phyloP scores from a whole-genome alignment of 2,329 filamentous ascomycete genomes.

The Leptosphaerulina australis region DNA sequence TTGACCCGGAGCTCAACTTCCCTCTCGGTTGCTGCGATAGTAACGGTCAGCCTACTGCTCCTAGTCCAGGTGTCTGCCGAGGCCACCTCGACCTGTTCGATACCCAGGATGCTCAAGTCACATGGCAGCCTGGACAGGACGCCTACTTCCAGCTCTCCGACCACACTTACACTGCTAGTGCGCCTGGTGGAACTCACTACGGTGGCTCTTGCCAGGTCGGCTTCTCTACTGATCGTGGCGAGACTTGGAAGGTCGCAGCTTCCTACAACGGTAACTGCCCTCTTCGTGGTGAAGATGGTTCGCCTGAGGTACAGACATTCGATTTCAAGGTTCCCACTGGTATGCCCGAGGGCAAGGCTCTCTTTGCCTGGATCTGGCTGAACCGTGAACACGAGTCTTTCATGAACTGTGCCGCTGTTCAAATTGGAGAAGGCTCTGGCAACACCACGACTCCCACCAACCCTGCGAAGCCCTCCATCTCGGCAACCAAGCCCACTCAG shows the following conservation, averaged over 20 bases:
- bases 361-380: constrained; percentile 58
- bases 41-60: constrained; percentile 41
- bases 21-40: constrained; percentile 55
- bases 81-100: constrained; percentile 54
- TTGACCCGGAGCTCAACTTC: constrained; percentile 47
- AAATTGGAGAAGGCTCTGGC: constrained; percentile 43
- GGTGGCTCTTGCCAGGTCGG: constrained; percentile 57
- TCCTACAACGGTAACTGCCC: constrained; percentile 58
- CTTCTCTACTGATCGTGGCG: constrained; percentile 52
- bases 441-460: constrained; percentile 23
- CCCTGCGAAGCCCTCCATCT: constrained; percentile 18
- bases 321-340: constrained; percentile 54
- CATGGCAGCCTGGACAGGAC: constrained; percentile 52
- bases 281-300: constrained; percentile 47
- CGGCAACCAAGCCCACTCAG: constrained; percentile 22
- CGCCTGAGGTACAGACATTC: constrained; percentile 52
- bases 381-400: constrained; percentile 56
- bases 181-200: constrained; percentile 51
- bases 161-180: constrained; percentile 41
- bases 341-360: constrained; percentile 49
- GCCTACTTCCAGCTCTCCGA: constrained; percentile 49
- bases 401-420: constrained; percentile 55
- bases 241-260: constrained; percentile 53
- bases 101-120: constrained; percentile 51
- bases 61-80: constrained; percentile 49